Base-by-base conservation (phyloP, 192 early-diverging fungal species). In the Backusella circina region DNA sequence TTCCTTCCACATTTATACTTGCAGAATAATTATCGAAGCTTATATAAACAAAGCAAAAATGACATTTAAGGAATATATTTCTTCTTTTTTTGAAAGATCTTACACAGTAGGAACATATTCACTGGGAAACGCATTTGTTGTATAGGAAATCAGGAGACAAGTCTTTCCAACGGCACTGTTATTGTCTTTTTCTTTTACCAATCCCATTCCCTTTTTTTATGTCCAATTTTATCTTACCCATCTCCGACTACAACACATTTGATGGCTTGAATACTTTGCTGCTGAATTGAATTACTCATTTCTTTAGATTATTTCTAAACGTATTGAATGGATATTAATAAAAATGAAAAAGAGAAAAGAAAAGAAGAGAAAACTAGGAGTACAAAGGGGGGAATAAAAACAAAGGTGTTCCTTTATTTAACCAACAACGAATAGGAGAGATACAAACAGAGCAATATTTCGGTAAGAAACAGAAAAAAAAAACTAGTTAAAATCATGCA, bases 31-130 rank as follows among this genome's bases (percentile, higher is more conserved):
- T 96, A 84, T 96, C 95, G 77, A 96, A 96, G 16, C 71, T 73
- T 64, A 37, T 36, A 64, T 44, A 44, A 44, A 44, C n/a, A n/a
- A n/a, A n/a, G n/a, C 12, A 50, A 66, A 67, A 36, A 61, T 35
- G 16, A n/a, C 10, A 50, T 41, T 68, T 39, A 65, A 31, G 15
- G 3, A 32, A 28, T 18, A 28, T n/a, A 28, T 4, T n/a, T 23
- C 23, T 32, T 33, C 13, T 18, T 6, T 33, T 51, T 18, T 31
- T 51, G 35, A 41, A 41, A 18, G 35, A 23, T 28, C 30, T 89
- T 95, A 98, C 95, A 98, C 97, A 72, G 97, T 99, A 70, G 97
- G 97, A 82, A 98, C 97, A 82, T 99, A 99, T 88, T 99, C 97
- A 69, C 97, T 96, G 12, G 97, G 97, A 86, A 99, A 99, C 32